Percentiles rank a stretch among this genome's conserved stretches.
Evolutionary conservation across 1,284 basidiomycete genomes (phyloP).

Genomic region (Porphyrellus sp.): DNA sequence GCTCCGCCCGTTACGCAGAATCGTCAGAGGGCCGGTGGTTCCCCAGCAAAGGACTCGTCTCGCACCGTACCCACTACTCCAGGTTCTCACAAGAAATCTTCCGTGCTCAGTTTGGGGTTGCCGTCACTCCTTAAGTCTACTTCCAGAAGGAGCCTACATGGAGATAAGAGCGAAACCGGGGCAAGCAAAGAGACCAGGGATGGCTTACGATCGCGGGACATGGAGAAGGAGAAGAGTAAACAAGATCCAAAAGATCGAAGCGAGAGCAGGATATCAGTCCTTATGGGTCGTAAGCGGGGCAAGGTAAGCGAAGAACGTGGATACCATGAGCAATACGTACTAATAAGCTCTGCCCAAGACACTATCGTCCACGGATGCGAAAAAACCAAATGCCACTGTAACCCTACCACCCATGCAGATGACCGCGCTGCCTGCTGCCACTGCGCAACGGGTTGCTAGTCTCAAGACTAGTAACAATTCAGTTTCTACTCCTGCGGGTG

Average conservation of each 20-base stretch:
- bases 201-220: slow-evolving; percentile 42
- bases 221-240: slow-evolving; percentile 60
- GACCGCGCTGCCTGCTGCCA: slow-evolving; percentile 71
- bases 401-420: slow-evolving; percentile 87
- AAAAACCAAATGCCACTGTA: slow-evolving; percentile 62
- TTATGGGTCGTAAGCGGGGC: slow-evolving; percentile 88
- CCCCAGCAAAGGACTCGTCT: slow-evolving; percentile 53
- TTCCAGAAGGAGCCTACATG: slow-evolving; percentile 75
- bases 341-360: slow-evolving; percentile 52
- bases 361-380: slow-evolving; percentile 77
- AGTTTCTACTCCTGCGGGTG: slow-evolving; percentile 39
- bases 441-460: slow-evolving; percentile 75
- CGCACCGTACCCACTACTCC: slow-evolving; percentile 54
- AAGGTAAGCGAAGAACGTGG: slow-evolving; percentile 59
- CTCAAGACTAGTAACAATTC: slow-evolving; percentile 58
- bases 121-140: slow-evolving; percentile 82
- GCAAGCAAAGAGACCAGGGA: slow-evolving; percentile 48
- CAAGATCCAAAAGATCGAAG: slow-evolving; percentile 80
- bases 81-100: slow-evolving; percentile 69
- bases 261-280: slow-evolving; percentile 80
- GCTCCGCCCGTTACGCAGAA: slow-evolving; percentile 42
- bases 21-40: slow-evolving; percentile 41
- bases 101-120: slow-evolving; percentile 71
- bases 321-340: slow-evolving; percentile 8
- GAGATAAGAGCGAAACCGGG: slow-evolving; percentile 60